phyloP scores from a whole-genome alignment of 2,329 filamentous ascomycete species.

The Aspergillus ruber region DNA sequence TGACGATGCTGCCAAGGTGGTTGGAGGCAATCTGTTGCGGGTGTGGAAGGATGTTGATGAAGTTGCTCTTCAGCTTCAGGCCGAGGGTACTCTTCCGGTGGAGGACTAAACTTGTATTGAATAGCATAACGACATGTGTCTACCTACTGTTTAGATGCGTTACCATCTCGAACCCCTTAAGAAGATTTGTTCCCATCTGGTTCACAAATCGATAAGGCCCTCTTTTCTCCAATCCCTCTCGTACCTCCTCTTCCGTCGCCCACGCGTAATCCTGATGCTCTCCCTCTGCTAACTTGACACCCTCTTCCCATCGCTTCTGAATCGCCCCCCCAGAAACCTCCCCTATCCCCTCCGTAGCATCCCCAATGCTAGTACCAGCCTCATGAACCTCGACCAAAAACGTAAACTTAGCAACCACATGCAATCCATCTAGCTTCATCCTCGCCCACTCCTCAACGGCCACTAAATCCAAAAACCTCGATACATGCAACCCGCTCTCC shows the following conservation, averaged over 20 bases:
- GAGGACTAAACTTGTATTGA: conserved; percentile 33
- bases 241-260: conserved; percentile 32
- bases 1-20: conserved; percentile 65
- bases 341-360: no score
- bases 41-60: conserved; percentile 76
- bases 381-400: conserved; percentile 34
- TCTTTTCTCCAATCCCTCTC: conserved; percentile 5
- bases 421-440: conserved; percentile 15
- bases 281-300: conserved; percentile 23
- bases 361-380: neutral
- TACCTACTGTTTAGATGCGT: neutral
- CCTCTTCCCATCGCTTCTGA: conserved; percentile 11
- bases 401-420: conserved; percentile 26
- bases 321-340: no score
- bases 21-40: conserved; percentile 72
- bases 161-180: conserved; percentile 16
- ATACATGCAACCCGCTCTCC: conserved; percentile 46
- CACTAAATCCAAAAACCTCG: conserved; percentile 37
- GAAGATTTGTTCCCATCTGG: conserved; percentile 17
- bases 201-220: conserved; percentile 16
- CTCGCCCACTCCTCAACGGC: conserved; percentile 26
- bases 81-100: conserved; percentile 41
- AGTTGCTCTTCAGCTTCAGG: conserved; percentile 62
- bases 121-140: neutral
- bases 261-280: conserved; percentile 34